Conservation (phyloP, 2,329 filamentous ascomycete genomes). For the Cadophora malorum region DNA sequence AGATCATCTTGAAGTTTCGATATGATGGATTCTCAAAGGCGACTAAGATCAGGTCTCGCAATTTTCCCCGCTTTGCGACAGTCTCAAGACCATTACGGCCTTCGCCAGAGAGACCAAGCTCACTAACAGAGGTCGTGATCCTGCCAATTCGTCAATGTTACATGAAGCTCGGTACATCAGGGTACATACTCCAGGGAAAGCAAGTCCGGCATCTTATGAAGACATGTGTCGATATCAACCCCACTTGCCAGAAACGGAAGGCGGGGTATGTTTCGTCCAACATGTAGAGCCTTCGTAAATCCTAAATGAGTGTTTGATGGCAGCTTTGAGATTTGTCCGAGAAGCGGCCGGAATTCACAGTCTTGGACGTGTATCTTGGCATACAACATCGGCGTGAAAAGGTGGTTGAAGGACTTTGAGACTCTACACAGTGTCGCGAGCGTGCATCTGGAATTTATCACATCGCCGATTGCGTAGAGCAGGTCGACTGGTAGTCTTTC, state of each 20-base stretch:
- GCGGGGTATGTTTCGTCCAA: slow-evolving; percentile 14
- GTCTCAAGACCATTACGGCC: neutral
- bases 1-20: neutral
- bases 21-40: neutral
- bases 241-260: slow-evolving; percentile 6
- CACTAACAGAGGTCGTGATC: neutral
- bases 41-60: neutral
- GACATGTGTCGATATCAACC: slow-evolving; percentile 10
- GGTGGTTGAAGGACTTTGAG: neutral
- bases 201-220: slow-evolving; percentile 12
- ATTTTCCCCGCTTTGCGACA: neutral
- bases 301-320: neutral
- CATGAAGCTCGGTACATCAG: no score
- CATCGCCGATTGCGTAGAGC: slow-evolving; percentile 6
- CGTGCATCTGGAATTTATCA: neutral
- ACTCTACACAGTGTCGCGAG: slow-evolving; percentile 9
- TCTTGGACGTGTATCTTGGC: slow-evolving; percentile 6
- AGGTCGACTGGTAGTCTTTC: neutral
- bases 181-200: neutral
- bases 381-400: slow-evolving; percentile 4
- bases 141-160: neutral
- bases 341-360: neutral
- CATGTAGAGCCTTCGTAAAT: slow-evolving; percentile 3
- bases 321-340: neutral
- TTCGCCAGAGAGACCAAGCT: neutral